phyloP scores from a whole-genome alignment of 2,329 filamentous ascomycete species.

The Pyricularia grisea region DNA sequence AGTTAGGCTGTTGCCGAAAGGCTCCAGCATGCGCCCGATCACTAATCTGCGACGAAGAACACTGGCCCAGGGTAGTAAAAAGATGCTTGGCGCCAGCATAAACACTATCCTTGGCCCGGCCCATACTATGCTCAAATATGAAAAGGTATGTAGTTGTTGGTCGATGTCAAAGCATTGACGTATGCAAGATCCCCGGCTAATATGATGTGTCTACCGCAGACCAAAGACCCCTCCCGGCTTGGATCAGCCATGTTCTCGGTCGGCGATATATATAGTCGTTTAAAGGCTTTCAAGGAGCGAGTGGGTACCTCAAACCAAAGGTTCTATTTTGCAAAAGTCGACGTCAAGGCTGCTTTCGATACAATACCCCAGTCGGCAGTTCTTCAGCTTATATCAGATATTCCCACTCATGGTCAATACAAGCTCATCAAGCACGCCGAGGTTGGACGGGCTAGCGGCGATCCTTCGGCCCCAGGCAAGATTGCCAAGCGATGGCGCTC shows the following conservation, averaged over 20 bases:
- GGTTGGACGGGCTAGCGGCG: constrained; percentile 38
- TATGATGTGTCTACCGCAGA: constrained; percentile 21
- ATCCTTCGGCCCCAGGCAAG: constrained; percentile 25
- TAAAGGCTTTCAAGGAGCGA: constrained; percentile 58
- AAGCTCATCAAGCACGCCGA: constrained; percentile 66
- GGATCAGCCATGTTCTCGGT: constrained; percentile 76
- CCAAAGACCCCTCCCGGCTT: constrained; percentile 47
- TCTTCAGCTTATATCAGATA: constrained; percentile 53
- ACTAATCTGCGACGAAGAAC: constrained; percentile 69
- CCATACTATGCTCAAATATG: constrained; percentile 67
- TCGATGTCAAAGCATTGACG: background rate
- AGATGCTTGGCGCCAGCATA: constrained; percentile 52
- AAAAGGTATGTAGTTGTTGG: constrained; percentile 47
- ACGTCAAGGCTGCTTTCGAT: constrained; percentile 89
- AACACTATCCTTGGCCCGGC: constrained; percentile 58
- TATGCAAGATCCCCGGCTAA: background rate
- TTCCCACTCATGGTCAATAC: constrained; percentile 52
- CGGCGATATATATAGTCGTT: constrained; percentile 64
- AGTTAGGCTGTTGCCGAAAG: constrained; percentile 76
- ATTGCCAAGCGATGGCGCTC: constrained; percentile 47
- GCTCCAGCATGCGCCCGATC: constrained; percentile 67
- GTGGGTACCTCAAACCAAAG: constrained; percentile 27
- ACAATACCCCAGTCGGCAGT: constrained; percentile 80
- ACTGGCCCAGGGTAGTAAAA: constrained; percentile 38
- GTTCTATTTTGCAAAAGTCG: constrained; percentile 85